These are phyloP conservation scores for Nannochloropsis salina DNA, from an alignment of 108 stramenopile species.

Conservation along the genomic window DNA sequence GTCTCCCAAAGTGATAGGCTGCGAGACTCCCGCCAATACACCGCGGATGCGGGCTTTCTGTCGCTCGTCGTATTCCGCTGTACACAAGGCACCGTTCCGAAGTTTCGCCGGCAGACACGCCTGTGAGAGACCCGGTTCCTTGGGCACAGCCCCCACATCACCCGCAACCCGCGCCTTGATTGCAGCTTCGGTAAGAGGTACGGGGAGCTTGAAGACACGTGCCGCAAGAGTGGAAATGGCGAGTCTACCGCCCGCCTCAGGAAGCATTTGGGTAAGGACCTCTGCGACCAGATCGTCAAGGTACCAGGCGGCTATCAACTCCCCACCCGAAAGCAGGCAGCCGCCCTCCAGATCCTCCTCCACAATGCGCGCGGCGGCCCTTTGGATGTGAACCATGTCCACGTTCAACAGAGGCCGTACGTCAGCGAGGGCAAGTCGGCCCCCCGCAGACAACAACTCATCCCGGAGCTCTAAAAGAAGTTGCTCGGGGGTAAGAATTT, in stretches of 20 bases:
- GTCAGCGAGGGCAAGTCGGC: background rate
- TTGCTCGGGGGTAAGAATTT: background rate
- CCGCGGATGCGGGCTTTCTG: background rate
- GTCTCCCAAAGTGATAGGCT: background rate
- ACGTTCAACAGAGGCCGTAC: background rate
- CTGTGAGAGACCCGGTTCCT: no score
- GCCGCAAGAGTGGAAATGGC: background rate
- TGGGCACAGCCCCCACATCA: no score
- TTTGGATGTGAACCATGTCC: background rate
- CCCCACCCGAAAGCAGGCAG: background rate
- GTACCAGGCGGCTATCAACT: background rate
- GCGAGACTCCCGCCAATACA: background rate
- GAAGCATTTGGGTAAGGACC: constrained; percentile 8
- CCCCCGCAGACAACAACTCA: background rate
- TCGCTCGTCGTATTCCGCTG: background rate
- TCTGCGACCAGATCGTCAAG: background rate
- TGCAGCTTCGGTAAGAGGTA: background rate
- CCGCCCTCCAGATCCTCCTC: background rate
- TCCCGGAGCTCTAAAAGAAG: background rate
- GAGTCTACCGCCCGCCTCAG: background rate
- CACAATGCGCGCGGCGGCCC: background rate
- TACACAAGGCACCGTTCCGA: background rate
- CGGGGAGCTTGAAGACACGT: background rate
- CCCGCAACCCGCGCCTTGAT: background rate
- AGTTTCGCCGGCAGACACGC: background rate